Conservation (phyloP, 139 green algal genomes). For the Chlorella sp. region DNA sequence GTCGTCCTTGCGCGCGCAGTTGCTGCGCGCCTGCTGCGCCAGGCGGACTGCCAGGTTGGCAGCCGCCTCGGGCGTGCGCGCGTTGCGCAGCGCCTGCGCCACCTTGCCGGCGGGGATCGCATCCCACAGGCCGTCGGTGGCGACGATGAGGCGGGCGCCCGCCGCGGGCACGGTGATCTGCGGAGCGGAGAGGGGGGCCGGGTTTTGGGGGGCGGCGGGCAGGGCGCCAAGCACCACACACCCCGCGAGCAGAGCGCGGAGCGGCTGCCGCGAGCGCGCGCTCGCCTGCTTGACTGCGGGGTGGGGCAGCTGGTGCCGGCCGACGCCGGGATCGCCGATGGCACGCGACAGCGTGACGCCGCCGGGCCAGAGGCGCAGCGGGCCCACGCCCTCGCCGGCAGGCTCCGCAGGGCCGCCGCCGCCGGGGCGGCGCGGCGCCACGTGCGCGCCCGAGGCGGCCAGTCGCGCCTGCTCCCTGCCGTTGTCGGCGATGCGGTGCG, state of each 20-base stretch:
- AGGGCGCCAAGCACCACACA: background rate
- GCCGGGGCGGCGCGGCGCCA: conserved; percentile 37
- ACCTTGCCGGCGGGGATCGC: conserved; percentile 35
- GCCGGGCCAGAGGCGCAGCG: conserved; percentile 89
- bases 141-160: conserved; percentile 78
- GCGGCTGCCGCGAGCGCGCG: too few species aligned
- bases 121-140: conserved; percentile 90
- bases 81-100: conserved; percentile 35
- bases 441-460: conserved; percentile 25
- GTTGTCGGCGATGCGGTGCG: conserved; percentile 51
- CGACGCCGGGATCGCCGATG: conserved; percentile 87
- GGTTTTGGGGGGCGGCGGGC: background rate
- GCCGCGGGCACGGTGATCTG: conserved; percentile 53
- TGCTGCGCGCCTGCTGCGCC: background rate
- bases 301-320: conserved; percentile 65
- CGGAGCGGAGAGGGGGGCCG: background rate
- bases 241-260: background rate
- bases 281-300: conserved; percentile 79
- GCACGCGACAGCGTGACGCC: conserved; percentile 83
- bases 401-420: conserved; percentile 29
- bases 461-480: conserved; percentile 37
- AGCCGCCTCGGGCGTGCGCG: conserved; percentile 15
- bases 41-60: conserved; percentile 14
- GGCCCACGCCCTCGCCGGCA: conserved; percentile 64
- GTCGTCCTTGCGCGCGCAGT: conserved; percentile 71